These are phyloP conservation scores for Corynespora cassiicola DNA, from an alignment of 2,329 filamentous ascomycete genomes.

Conservation along the genomic window DNA sequence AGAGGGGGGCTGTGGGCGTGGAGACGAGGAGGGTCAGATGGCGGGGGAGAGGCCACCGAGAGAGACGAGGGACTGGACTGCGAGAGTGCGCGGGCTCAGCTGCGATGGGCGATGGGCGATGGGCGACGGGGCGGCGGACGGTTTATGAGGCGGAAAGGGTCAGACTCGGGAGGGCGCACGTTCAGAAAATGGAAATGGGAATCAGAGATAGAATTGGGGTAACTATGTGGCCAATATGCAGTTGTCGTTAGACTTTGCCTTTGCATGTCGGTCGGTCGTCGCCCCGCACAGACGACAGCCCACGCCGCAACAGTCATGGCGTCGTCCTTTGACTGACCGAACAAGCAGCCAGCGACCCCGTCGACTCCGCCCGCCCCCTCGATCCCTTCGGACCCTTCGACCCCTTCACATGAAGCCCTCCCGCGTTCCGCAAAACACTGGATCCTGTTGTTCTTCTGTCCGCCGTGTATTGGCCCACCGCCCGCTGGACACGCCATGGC, in stretches of 20 bases:
- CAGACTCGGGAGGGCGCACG: slow-evolving; percentile 3
- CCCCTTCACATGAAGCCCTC: too few species aligned
- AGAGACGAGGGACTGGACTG: slow-evolving; percentile 7
- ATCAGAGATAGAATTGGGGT: slow-evolving; percentile 10
- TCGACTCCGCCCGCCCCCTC: too few species aligned
- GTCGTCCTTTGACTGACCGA: too few species aligned
- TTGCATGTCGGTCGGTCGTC: neutral
- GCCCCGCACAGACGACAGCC: slow-evolving; percentile 6
- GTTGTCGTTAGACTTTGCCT: slow-evolving; percentile 7
- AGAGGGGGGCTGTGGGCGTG: too few species aligned
- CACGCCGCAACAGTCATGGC: slow-evolving; percentile 1
- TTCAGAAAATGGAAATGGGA: slow-evolving; percentile 1
- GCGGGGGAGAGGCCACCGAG: slow-evolving; percentile 7
- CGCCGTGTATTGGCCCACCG: too few species aligned
- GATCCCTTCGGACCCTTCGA: too few species aligned
- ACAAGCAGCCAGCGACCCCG: too few species aligned
- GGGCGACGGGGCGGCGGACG: too few species aligned
- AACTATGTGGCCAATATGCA: slow-evolving; percentile 12
- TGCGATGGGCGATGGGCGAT: slow-evolving; percentile 11
- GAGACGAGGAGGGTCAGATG: too few species aligned
- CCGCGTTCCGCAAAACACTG: too few species aligned
- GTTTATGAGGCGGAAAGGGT: slow-evolving; percentile 10
- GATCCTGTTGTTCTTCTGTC: too few species aligned
- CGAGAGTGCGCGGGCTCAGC: slow-evolving; percentile 11
- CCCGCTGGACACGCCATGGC: too few species aligned